A percentile compares a stretch with the other conserved stretches of the same genome.
phyloP scores from a whole-genome alignment of 129 eudicot genomes.

The Artemisia tridentata region DNA sequence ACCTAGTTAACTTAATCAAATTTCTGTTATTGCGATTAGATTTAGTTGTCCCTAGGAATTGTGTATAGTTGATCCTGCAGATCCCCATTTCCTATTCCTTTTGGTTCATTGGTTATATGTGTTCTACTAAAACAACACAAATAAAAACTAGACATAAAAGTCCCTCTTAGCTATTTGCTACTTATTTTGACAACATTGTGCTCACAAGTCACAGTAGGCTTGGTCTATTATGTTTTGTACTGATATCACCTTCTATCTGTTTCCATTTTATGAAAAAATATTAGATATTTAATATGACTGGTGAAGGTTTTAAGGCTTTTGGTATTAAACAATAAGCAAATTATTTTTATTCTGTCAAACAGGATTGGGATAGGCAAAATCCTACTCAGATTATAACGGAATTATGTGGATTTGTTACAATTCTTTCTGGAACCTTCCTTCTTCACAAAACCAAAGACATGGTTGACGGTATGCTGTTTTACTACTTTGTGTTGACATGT shows the following conservation, averaged over 20 bases:
- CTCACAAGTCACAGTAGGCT: neutral
- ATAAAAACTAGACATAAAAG: neutral
- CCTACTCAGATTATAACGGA: constrained; percentile 89
- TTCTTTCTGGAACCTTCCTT: constrained; percentile 93
- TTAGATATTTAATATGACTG: neutral
- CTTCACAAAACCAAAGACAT: constrained; percentile 97
- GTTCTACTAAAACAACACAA: neutral
- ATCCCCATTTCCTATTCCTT: neutral
- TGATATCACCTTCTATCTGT: too few relatives aligned
- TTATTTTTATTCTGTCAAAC: constrained; percentile 20
- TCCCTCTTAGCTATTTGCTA: neutral
- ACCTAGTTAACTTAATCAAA: too few relatives aligned
- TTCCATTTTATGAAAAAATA: neutral
- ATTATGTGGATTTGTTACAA: constrained; percentile 96
- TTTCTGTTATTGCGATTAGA: neutral
- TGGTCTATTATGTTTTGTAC: neutral
- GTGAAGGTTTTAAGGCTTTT: too few relatives aligned
- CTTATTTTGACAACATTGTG: neutral
- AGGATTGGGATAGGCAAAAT: constrained; percentile 97
- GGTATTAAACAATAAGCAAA: too few relatives aligned
- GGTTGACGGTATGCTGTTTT: constrained; percentile 65
- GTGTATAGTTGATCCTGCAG: neutral
- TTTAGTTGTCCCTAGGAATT: neutral
- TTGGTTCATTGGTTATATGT: neutral
- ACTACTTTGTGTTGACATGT: neutral